phyloP scores from a whole-genome alignment of 225 moss, liverwort and hornwort genomes.

The Straminergon stramineum region DNA sequence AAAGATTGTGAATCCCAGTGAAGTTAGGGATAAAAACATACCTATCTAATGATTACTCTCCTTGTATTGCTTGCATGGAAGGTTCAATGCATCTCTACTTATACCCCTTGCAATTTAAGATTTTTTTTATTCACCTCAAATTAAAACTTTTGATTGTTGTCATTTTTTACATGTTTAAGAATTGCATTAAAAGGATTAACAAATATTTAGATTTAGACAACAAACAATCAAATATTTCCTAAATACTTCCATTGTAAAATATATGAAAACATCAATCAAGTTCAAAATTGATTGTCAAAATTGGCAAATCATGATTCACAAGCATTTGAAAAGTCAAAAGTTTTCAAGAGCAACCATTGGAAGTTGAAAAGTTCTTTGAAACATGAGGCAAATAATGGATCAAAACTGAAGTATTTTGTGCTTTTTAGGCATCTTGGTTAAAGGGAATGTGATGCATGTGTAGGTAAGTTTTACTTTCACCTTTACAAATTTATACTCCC shows the following conservation, averaged over 20 bases:
- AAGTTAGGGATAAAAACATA: background rate
- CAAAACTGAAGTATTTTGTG: background rate
- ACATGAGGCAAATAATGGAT: background rate
- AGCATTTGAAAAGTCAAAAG: background rate
- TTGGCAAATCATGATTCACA: background rate
- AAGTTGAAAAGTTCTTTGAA: background rate
- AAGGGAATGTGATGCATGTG: background rate
- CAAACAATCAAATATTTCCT: background rate
- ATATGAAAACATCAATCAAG: fast-evolving
- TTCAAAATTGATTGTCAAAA: background rate
- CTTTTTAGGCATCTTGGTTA: background rate
- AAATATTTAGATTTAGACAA: background rate
- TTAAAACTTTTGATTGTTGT: background rate
- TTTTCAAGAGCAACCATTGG: background rate
- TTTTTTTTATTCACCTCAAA: background rate
- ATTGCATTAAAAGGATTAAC: background rate
- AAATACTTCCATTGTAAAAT: background rate
- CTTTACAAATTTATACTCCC: background rate
- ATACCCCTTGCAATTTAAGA: background rate
- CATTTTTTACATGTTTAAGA: background rate
- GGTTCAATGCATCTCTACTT: background rate
- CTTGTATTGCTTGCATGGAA: fast-evolving
- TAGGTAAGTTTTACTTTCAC: background rate
- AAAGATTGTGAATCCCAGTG: background rate
- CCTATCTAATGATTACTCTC: fast-evolving